Base-by-base conservation (phyloP, 805 yeast species). In the Candida endomychidarum region DNA sequence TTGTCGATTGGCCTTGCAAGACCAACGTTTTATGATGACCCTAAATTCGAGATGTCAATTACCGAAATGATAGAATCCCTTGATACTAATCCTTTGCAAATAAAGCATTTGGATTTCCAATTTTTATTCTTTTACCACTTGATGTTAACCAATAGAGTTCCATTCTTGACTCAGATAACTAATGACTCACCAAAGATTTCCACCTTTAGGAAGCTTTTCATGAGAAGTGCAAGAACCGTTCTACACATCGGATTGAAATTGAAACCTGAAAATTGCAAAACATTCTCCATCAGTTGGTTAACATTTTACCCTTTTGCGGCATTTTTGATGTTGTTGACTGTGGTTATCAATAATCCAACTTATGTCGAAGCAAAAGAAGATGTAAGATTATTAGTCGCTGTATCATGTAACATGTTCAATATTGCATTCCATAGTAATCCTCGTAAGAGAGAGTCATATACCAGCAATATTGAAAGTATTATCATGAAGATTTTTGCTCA, bases 1-100 rank as follows among this genome's bases (percentile, higher is more conserved):
- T 24, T 37, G 2, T 26, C 58, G 14, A 48, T 47, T 8, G 45
- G 44, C 2, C 37, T 31, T 5, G 46, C 50, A 26, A 52, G 54
- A 19, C 72, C 72, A 0, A 46, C 55, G 6, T 63, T 67, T 35
- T 60, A 49, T 42, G 56, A 61, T 38, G 72, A 66, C 30, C 65
- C 66, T 3, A 47, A 49, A 6, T 68, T 68, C 38, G 32, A 25
- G 4, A 5, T 3, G 3, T 35, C 18, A n/a, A 38, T 35, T 3
- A 20, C 10, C 3, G 20, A 15, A 3, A 10, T 22, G 15, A 15
- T 26, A 2, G 9, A 11, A 16, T 5, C 28, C 12, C 5, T 34
- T 34, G 7, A 3, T 11, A 17, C 8, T 12, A 14, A 24, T 17
- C 16, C 23, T 3, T 10, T 22, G 8, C 12, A 6, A 15, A 40